phyloP scores from a whole-genome alignment of 306 rosid species.

The Lotus japonicus region DNA sequence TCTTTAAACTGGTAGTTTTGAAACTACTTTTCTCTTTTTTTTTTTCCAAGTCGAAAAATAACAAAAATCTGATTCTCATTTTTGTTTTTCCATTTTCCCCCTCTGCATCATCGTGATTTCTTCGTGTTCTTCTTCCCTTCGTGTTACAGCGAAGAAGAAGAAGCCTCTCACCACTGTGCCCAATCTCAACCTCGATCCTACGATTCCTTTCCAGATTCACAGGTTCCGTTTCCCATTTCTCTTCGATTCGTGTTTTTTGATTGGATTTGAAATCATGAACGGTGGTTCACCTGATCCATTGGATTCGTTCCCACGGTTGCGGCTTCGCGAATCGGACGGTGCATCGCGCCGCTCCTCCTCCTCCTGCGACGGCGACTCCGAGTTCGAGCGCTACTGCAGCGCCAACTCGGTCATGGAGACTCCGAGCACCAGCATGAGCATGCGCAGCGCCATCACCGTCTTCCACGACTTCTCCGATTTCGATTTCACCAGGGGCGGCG shows the following conservation, averaged over 20 bases:
- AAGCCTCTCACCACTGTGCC: not conserved
- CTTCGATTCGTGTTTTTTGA: not conserved
- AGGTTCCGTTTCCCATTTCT: not conserved
- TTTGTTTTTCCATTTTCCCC: not conserved
- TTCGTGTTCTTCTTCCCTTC: not conserved
- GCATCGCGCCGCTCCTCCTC: conserved; percentile 69
- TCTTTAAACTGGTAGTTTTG: not conserved
- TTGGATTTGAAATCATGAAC: conserved; percentile 34
- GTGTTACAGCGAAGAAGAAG: not conserved
- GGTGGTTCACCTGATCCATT: conserved; percentile 42
- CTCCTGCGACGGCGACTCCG: conserved; percentile 67
- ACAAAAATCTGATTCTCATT: not conserved
- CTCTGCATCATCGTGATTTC: not conserved
- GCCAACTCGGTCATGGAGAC: conserved; percentile 84
- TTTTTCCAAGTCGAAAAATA: too few species aligned
- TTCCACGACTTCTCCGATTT: conserved; percentile 56
- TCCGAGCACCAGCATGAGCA: conserved; percentile 41
- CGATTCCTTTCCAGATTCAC: not conserved
- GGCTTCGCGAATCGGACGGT: conserved; percentile 32
- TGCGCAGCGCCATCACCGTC: conserved; percentile 60
- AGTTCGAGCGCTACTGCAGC: conserved; percentile 84
- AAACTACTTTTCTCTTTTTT: not conserved
- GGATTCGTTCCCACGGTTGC: conserved; percentile 31
- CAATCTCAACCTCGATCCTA: not conserved
- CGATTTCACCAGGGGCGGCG: conserved; percentile 31